Conservation (phyloP, 352 stramenopile species). For the Phytopythium montanum region DNA sequence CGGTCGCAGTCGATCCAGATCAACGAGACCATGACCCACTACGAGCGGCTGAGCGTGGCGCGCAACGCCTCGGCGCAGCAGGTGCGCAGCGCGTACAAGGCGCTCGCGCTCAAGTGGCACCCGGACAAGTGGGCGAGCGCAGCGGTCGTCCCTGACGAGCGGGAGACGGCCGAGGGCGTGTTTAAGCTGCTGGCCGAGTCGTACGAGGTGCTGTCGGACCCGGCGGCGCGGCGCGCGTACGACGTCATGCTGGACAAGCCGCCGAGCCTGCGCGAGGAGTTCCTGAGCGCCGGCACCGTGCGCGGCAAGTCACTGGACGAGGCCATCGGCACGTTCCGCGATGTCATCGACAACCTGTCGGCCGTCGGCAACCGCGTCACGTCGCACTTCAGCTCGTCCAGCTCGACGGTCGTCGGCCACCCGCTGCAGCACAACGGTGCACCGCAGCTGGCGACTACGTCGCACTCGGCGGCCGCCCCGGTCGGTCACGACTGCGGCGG, state of each 20-base stretch:
- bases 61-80: slow-evolving; percentile 35
- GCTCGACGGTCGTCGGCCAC: slow-evolving; percentile 61
- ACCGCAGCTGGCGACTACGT: background rate
- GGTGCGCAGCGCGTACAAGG: slow-evolving; percentile 50
- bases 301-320: slow-evolving; percentile 75
- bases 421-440: slow-evolving; percentile 34
- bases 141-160: slow-evolving; percentile 37
- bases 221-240: slow-evolving; percentile 46
- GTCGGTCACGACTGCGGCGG: slow-evolving; percentile 6
- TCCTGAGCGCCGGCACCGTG: slow-evolving; percentile 68
- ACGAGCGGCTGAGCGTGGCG: slow-evolving; percentile 46
- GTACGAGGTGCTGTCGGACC: slow-evolving; percentile 77
- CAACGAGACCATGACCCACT: slow-evolving; percentile 64
- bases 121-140: slow-evolving; percentile 52
- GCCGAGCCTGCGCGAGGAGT: slow-evolving; percentile 56
- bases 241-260: slow-evolving; percentile 52
- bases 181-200: slow-evolving; percentile 83
- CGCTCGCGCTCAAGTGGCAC: slow-evolving; percentile 59
- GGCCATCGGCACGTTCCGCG: slow-evolving; percentile 73
- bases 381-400: slow-evolving; percentile 67
- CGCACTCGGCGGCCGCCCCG: slow-evolving; percentile 1
- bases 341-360: slow-evolving; percentile 54
- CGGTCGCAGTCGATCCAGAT: slow-evolving; percentile 55
- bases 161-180: slow-evolving; percentile 61
- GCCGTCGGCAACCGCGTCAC: slow-evolving; percentile 42